Conservation (phyloP, 352 stramenopile species). For the Nothophytophthora sp. region DNA sequence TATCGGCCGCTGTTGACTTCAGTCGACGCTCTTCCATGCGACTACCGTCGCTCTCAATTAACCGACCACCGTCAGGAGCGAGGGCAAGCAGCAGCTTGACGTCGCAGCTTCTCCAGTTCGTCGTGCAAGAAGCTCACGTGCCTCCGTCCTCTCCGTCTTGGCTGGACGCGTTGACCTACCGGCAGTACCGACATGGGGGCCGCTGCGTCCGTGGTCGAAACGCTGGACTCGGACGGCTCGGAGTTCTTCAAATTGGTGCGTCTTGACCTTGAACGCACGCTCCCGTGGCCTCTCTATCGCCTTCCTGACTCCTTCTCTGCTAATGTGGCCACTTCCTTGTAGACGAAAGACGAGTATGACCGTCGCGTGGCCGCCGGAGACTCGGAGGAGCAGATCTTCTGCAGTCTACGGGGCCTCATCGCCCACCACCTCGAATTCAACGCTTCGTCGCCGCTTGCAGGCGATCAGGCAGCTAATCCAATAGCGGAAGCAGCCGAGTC, state of each 20-base stretch:
- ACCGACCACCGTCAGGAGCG: too few relatives aligned
- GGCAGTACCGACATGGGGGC: slow-evolving; percentile 27
- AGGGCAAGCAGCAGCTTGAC: too few relatives aligned
- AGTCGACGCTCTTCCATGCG: too few relatives aligned
- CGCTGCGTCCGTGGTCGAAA: slow-evolving; percentile 16
- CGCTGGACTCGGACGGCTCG: slow-evolving; percentile 3
- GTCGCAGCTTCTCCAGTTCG: too few relatives aligned
- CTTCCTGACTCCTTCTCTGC: neutral
- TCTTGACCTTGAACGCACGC: slow-evolving; percentile 2
- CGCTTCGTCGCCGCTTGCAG: neutral
- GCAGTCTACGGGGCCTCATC: slow-evolving; percentile 36
- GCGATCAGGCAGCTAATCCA: neutral
- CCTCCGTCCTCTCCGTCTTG: too few relatives aligned
- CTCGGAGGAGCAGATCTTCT: slow-evolving; percentile 47
- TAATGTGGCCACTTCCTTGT: neutral
- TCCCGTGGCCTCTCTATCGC: neutral
- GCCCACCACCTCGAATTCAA: slow-evolving; percentile 10
- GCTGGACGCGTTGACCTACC: too few relatives aligned
- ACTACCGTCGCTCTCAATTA: too few relatives aligned
- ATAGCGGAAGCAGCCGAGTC: neutral
- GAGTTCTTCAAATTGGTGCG: slow-evolving; percentile 22
- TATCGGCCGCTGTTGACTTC: too few relatives aligned
- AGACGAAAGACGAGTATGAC: slow-evolving; percentile 42
- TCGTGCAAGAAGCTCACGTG: too few relatives aligned
- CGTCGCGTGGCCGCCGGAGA: slow-evolving; percentile 32